Base-by-base conservation (phyloP, 2,329 filamentous ascomycete species). In the Myriosclerotinia duriaeana region DNA sequence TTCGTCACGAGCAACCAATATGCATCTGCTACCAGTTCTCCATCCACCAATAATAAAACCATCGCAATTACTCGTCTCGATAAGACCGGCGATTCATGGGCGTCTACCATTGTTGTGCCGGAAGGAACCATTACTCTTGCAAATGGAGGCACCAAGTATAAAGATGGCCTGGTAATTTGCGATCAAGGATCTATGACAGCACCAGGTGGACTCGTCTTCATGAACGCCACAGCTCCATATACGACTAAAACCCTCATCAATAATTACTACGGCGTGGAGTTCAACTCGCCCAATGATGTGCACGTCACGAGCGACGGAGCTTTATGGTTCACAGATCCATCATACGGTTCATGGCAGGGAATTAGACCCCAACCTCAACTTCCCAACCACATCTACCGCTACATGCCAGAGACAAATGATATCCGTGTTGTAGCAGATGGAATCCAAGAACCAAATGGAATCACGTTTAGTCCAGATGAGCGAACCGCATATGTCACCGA, bases 261-360 rank as follows among this genome's bases (percentile, higher is more conserved):
- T 72, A 86, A 85, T 74, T 89, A 79, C 73, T 85, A 84, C 59
- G 85, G 86, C 34, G 80, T 83, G 5, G 80, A 66, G 55, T 88
- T 87, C 76, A 85, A 81, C 73, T 87, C 85, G 0, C 76, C 86
- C 22, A 88, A 88, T 68, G 86, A 88, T 66, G 78, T 84, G 0
- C 78, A 80, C 5, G 80, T 86, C 69, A 80, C 85, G 34, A 73
- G 74, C 17, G 86, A 82, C 61, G 79, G 80, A 34, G 81, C 86
- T 30, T 75, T 88, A 17, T 89, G 86, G 78, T 88, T 89, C 71
- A 88, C 85, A 1, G 86, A 89, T 66, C 82, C 84, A 0, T 79
- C 82, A 7, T 88, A 88, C 67, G 86, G 84, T 5, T 84, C 80
- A 66, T 77, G 83, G 54, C 85, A 88, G 72, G 79, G 84, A 42